Evolutionary conservation across 1,284 basidiomycete genomes (phyloP), one percentile per base, ranked within the genome.

Genomic region (Sanghuangporus baumii): DNA sequence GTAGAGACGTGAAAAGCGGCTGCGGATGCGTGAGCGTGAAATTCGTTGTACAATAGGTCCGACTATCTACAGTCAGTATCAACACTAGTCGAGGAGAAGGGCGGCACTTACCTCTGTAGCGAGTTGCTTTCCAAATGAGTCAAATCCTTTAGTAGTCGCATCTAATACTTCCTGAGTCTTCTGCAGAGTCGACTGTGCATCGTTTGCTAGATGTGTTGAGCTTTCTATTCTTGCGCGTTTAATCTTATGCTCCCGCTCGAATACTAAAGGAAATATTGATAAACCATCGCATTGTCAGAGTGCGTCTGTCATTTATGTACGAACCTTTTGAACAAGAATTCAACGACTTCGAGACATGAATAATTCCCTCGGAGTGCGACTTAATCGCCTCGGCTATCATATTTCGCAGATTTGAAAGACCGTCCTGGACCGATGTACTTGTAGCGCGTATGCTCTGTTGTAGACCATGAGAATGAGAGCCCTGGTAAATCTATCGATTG

Each of bases 151-250:
- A 83, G 69, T 57, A 74, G 76, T 52, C 75, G 77, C 69, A 81
- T 65, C 50, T 3, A 68, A 36, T 16, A 61, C 66, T n/a, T 61
- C 62, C 34, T 64, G 68, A n/a, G 67, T 31, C 3, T 36, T 55
- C 47, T 61, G 55, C 34, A 61, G 82, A 48, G 83, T 79, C 34
- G 80, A 76, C 65, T 85, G 79, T 36, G 84, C 70, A 41, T 84
- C 81, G 2, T 74, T 71, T 34, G 74, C 74, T 69, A 89, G 73
- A 3, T 76, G 69, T 50, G 78, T 74, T 18, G 81, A 84, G 9
- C 79, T 78, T 58, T 91, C 88, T 4, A 87, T 70, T 31, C 90
- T 81, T 40, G 84, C 84, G 59, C 85, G 80, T 71, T 93, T 93
- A 12, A 83, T 81, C 61, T 82, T 79, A 48, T 76, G 74, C 67